phyloP scores from a whole-genome alignment of 2,329 filamentous ascomycete genomes.

The Neopestalotiopsis sp. region DNA sequence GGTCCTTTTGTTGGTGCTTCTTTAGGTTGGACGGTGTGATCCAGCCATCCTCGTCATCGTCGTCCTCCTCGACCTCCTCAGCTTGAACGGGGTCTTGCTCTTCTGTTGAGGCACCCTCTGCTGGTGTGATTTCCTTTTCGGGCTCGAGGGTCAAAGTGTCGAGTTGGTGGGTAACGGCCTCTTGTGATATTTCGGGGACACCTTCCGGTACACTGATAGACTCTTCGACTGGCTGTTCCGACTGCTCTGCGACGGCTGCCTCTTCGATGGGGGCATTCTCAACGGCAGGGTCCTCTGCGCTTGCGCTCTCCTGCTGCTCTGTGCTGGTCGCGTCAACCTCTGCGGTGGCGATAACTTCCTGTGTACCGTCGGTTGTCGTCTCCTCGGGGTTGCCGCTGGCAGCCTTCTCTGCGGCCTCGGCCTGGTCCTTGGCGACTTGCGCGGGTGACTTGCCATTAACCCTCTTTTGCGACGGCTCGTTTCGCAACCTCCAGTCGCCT shows the following conservation, averaged over 20 bases:
- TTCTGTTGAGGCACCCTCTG: constrained; percentile 19
- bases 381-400: background rate
- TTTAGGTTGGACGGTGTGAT: constrained; percentile 94
- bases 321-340: constrained; percentile 34
- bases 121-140: constrained; percentile 28
- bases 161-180: constrained; percentile 20
- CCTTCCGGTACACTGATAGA: background rate
- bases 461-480: constrained; percentile 77
- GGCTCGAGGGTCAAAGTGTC: constrained; percentile 17
- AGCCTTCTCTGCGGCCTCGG: background rate
- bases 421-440: constrained; percentile 48
- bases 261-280: background rate
- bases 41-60: constrained; percentile 77
- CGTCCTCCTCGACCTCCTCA: constrained; percentile 44
- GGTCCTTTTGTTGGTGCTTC: constrained; percentile 77
- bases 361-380: background rate
- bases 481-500: constrained; percentile 86
- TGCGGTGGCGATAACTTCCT: constrained; percentile 35
- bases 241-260: too few species aligned
- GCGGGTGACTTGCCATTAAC: constrained; percentile 72
- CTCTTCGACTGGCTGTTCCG: background rate
- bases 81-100: constrained; percentile 31
- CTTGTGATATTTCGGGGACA: constrained; percentile 4
- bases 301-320: background rate
- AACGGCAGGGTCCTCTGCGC: background rate